Evolutionary conservation across 2,329 filamentous ascomycete species (phyloP).

Genomic region (Ceratocystis alfenasii): DNA sequence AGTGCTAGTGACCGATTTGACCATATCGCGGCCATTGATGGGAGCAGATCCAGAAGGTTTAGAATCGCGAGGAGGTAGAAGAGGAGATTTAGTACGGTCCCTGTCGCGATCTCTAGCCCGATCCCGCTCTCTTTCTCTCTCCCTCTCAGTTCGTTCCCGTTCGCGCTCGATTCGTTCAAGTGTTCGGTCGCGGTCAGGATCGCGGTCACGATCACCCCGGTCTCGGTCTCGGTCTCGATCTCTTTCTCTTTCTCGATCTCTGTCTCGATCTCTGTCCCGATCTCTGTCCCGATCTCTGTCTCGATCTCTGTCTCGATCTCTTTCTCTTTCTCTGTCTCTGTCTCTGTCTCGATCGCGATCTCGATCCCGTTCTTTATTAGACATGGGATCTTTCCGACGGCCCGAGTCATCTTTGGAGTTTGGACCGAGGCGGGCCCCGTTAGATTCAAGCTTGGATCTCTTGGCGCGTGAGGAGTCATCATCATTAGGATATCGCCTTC

Average conservation of each 20-base stretch:
- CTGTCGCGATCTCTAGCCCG: slow-evolving; percentile 4
- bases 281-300: slow-evolving; percentile 8
- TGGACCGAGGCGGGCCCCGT: background rate
- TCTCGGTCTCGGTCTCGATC: slow-evolving; percentile 9
- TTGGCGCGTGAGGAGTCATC: slow-evolving; percentile 8
- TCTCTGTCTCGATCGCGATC: slow-evolving; percentile 15
- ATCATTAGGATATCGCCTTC: slow-evolving; percentile 4
- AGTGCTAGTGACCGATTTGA: slow-evolving; percentile 28
- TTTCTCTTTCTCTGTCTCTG: background rate
- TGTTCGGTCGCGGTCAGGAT: slow-evolving; percentile 4
- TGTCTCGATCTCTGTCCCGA: no score
- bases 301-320: slow-evolving; percentile 9
- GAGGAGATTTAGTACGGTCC: slow-evolving; percentile 14
- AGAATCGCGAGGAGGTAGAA: slow-evolving; percentile 6
- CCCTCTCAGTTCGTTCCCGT: slow-evolving; percentile 20
- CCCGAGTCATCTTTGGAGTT: slow-evolving; percentile 6
- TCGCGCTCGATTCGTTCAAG: background rate
- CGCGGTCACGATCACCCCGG: background rate
- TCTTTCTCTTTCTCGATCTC: background rate
- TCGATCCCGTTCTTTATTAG: slow-evolving; percentile 13
- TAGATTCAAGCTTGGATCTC: slow-evolving; percentile 6
- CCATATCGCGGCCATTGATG: slow-evolving; percentile 30
- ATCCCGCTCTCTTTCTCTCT: background rate
- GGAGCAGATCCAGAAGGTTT: slow-evolving; percentile 23
- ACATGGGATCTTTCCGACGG: slow-evolving; percentile 9